phyloP scores from a whole-genome alignment of 768 basidiomycete species.

The Phlebiopsis flavidoalba region DNA sequence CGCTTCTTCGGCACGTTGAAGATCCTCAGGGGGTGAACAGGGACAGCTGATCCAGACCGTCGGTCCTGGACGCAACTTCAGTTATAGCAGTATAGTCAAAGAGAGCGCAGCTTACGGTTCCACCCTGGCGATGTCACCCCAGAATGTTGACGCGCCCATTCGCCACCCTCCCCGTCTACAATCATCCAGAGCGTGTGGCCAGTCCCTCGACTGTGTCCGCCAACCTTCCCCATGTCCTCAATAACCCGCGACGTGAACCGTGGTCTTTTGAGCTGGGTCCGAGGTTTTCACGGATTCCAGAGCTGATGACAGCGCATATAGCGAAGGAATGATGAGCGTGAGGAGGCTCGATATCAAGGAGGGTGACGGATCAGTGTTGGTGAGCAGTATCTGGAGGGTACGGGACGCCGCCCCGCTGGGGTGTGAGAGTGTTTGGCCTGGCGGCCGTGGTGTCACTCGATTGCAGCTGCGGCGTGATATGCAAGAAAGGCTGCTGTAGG shows the following conservation, averaged over 20 bases:
- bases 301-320: conserved; percentile 61
- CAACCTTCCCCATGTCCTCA: conserved; percentile 75
- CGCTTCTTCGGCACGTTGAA: conserved; percentile 32
- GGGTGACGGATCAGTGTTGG: conserved; percentile 79
- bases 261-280: conserved; percentile 60
- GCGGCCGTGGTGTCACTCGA: background rate
- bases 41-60: conserved; percentile 19
- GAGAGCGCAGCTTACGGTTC: conserved; percentile 36
- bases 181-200: conserved; percentile 54
- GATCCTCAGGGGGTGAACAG: conserved; percentile 51
- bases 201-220: conserved; percentile 47
- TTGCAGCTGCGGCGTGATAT: background rate
- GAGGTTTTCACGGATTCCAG: conserved; percentile 51
- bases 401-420: conserved; percentile 43
- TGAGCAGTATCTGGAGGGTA: conserved; percentile 50
- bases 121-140: conserved; percentile 40
- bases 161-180: conserved; percentile 40
- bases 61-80: background rate
- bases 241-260: conserved; percentile 49
- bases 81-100: background rate
- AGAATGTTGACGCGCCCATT: conserved; percentile 56
- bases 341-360: conserved; percentile 55
- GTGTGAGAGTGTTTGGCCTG: background rate
- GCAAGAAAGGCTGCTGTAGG: conserved; percentile 51
- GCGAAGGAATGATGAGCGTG: conserved; percentile 58